Conservation (phyloP, 768 basidiomycete species). For the Chalciporus piperatus region DNA sequence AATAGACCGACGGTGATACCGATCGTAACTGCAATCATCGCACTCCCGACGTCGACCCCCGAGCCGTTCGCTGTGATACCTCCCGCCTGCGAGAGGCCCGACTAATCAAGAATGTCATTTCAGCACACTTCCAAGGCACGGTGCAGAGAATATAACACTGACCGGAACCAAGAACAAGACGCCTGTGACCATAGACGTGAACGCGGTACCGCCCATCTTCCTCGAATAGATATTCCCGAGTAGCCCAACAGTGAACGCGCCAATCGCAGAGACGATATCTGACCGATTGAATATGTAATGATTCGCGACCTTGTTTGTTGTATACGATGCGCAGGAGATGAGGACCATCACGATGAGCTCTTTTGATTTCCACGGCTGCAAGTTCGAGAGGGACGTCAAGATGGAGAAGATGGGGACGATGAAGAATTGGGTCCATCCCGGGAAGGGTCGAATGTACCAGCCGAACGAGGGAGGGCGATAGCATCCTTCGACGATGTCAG, state of each 20-base stretch:
- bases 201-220: constrained; percentile 81
- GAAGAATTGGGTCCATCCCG: constrained; percentile 70
- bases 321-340: constrained; percentile 78
- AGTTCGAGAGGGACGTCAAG: constrained; percentile 69
- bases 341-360: constrained; percentile 81
- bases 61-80: constrained; percentile 79
- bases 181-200: constrained; percentile 88
- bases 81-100: constrained; percentile 82
- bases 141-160: constrained; percentile 29
- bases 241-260: constrained; percentile 77
- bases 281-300: constrained; percentile 83
- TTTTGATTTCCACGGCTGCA: constrained; percentile 69
- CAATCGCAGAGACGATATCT: constrained; percentile 82
- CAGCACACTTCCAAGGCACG: not conserved
- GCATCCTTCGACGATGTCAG: constrained; percentile 63
- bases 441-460: constrained; percentile 84
- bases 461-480: constrained; percentile 60
- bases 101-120: constrained; percentile 39
- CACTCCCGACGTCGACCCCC: constrained; percentile 80
- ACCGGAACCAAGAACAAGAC: constrained; percentile 87
- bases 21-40: constrained; percentile 88
- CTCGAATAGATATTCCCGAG: constrained; percentile 81
- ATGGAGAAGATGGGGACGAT: constrained; percentile 76
- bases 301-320: constrained; percentile 78
- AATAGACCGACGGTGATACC: constrained; percentile 89